Evolutionary conservation across 2,329 filamentous ascomycete species (phyloP).

Genomic region (Thelonectria blattea): DNA sequence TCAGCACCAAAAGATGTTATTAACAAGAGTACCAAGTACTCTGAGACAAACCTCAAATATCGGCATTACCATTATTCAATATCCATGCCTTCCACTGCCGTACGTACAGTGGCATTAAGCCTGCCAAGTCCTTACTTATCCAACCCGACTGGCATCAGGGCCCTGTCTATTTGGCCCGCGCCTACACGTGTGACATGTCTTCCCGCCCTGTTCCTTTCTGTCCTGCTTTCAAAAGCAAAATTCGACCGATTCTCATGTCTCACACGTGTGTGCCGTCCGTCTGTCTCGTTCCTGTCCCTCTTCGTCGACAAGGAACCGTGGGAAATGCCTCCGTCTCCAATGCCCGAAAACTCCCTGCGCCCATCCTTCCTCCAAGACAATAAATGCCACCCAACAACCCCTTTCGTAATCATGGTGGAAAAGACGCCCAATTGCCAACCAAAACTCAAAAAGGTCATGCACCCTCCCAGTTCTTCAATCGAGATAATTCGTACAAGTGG

Average conservation of each 20-base stretch:
- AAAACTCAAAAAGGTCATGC: conserved; percentile 22
- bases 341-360: conserved; percentile 37
- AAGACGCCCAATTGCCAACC: conserved; percentile 26
- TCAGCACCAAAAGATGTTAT: not conserved
- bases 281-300: conserved; percentile 4
- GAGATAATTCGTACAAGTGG: conserved; percentile 41
- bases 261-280: conserved; percentile 19
- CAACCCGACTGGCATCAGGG: conserved; percentile 30
- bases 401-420: conserved; percentile 28
- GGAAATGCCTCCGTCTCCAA: conserved; percentile 26
- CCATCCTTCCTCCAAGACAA: conserved; percentile 28
- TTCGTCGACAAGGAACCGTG: conserved; percentile 11
- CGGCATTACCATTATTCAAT: conserved; percentile 42
- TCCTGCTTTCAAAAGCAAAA: conserved; percentile 8
- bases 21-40: not conserved
- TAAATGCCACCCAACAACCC: conserved; percentile 26
- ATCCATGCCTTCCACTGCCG: conserved; percentile 29
- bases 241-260: conserved; percentile 15
- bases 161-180: conserved; percentile 13
- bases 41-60: conserved; percentile 19
- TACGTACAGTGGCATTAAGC: conserved; percentile 14
- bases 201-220: conserved; percentile 16
- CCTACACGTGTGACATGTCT: not conserved
- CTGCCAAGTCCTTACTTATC: conserved; percentile 9
- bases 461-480: conserved; percentile 33